A percentile compares a stretch with the other conserved stretches of the same genome.
phyloP scores from a whole-genome alignment of 768 basidiomycete genomes.

The Tulasnella sp. region DNA sequence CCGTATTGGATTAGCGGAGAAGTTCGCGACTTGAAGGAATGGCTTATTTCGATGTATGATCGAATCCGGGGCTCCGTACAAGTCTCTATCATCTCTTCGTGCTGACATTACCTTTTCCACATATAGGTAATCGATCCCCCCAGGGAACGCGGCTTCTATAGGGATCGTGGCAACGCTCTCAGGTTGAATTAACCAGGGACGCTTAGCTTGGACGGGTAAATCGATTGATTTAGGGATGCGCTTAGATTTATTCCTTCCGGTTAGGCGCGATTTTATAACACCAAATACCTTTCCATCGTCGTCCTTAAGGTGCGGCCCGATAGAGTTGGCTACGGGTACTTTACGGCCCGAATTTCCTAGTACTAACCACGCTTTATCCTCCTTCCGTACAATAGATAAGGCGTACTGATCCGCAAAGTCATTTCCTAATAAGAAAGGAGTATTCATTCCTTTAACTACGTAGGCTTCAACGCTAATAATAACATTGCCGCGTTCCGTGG shows the following conservation, averaged over 20 bases:
- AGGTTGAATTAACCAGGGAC: background rate
- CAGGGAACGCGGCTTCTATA: background rate
- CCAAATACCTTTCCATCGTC: background rate
- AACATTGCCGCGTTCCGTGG: slow-evolving; percentile 9
- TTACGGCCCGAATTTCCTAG: background rate
- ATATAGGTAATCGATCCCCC: slow-evolving; percentile 3
- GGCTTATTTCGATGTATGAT: background rate
- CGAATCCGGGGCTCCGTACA: background rate
- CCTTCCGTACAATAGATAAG: background rate
- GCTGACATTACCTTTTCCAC: slow-evolving; percentile 9
- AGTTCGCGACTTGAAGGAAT: background rate
- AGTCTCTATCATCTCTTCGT: background rate
- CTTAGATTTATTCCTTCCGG: background rate
- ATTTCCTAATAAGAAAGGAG: slow-evolving; percentile 40
- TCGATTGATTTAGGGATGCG: background rate
- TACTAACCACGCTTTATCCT: background rate
- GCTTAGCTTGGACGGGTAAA: background rate
- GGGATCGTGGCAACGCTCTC: background rate
- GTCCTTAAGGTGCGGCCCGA: background rate
- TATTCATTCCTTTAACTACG: background rate
- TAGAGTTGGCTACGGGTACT: background rate
- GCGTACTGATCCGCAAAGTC: slow-evolving; percentile 37
- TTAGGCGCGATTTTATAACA: background rate
- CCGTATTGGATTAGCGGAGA: background rate
- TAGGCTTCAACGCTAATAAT: too few species aligned